Base-by-base conservation (phyloP, 352 stramenopile species). In the Pythium monospermum region DNA sequence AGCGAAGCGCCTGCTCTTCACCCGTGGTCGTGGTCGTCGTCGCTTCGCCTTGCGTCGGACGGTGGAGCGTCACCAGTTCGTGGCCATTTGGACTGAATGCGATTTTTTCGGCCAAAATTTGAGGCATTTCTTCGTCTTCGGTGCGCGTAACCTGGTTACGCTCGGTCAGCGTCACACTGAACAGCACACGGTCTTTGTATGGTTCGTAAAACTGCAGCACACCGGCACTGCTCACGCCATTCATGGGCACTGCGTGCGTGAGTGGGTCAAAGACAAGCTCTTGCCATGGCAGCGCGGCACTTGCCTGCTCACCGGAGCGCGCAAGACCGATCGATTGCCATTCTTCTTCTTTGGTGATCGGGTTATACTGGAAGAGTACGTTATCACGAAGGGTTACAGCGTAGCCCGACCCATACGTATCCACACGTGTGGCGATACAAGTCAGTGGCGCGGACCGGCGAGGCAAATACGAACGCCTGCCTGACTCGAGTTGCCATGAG, bases 141-240 rank as follows among this genome's bases (percentile, higher is more conserved):
- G 80, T 91, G 31, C 76, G 74, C n/a, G 83, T 87, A 22, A 94
- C 80, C 39, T 90, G 80, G 62, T 94, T 94, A 33, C 83, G 83
- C 40, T 91, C 77, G 21, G 79, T 90, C 8, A 94, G 61, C 49
- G 77, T 31, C 26, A 94, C 53, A 27, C 69, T 87, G 53, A 77
- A 64, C 4, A 91, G 53, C 26, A 94, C 78, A 13, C 78, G 83
- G 55, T 94, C 78, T 31, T 84, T 71, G 57, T 87, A 85, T 16
- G 83, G 76, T 19, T 91, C 75, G 58, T 90, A 94, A 43, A 94
- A 85, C 65, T 94, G 83, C 19, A 94, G 46, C 23, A 85, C 60
- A 31, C 79, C 80, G 8, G 75, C 71, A 39, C 69, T 71, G 6
- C 70, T 82, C 25, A 71, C 59, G 1, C 76, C 76, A 30, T 94